Conservation (phyloP, 306 rosid species). For the Betula pendula region DNA sequence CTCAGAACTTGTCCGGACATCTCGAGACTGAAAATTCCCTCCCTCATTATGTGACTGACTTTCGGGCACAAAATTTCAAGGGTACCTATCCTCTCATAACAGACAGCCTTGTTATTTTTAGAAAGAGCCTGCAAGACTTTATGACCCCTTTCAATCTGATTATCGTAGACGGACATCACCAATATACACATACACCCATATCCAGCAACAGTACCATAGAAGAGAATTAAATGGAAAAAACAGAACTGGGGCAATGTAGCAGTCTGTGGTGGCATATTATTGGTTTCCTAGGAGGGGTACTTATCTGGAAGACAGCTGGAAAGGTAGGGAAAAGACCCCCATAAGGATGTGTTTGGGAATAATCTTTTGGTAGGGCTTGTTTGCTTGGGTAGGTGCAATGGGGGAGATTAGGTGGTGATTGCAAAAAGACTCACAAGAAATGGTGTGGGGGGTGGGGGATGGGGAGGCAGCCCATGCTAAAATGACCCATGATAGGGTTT, state of each 20-base stretch:
- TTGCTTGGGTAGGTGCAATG: conserved; percentile 37
- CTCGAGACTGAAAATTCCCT: no score
- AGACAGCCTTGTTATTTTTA: no score
- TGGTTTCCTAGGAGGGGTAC: conserved; percentile 75
- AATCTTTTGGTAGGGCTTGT: conserved; percentile 38
- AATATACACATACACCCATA: no score
- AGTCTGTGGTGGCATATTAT: conserved; percentile 24
- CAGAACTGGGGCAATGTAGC: conserved; percentile 22
- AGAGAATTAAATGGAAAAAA: conserved; percentile 21
- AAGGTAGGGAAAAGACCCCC: conserved; percentile 50
- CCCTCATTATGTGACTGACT: no score
- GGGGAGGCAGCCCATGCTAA: conserved; percentile 74
- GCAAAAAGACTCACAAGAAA: conserved; percentile 37
- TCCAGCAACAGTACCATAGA: background rate
- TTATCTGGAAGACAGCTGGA: conserved; percentile 60
- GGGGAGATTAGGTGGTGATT: conserved; percentile 39
- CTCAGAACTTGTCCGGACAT: no score
- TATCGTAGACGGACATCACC: no score
- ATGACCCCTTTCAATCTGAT: no score
- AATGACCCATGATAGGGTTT: conserved; percentile 42
- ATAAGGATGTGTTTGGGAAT: conserved; percentile 50
- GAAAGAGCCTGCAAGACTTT: no score
- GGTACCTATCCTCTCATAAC: no score
- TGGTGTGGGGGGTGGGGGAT: conserved; percentile 45
- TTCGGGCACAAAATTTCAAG: no score